Conservation (phyloP, 257 asterid genomes). For the Linderniella brevidens region DNA sequence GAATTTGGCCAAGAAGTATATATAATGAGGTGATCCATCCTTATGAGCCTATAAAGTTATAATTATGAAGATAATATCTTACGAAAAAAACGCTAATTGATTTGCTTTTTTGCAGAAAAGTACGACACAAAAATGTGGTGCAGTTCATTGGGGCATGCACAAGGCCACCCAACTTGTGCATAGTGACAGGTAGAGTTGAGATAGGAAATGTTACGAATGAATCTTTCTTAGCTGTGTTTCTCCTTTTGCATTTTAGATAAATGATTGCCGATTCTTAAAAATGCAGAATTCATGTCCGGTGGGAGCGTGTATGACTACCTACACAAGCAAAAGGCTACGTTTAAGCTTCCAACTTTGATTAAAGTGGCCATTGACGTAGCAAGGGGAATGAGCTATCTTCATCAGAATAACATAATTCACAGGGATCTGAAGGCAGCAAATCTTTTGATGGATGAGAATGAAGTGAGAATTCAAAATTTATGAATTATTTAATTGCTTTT, state of each 20-base stretch:
- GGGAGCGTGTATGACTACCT: conserved; percentile 3
- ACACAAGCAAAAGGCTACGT: conserved; percentile 4
- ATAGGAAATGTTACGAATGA: too few relatives aligned
- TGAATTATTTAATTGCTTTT: background rate
- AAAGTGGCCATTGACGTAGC: conserved; percentile 4
- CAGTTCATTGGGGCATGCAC: conserved; percentile 6
- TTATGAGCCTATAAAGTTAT: too few relatives aligned
- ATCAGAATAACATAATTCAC: conserved; percentile 6
- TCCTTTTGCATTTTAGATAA: background rate
- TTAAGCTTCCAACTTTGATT: background rate
- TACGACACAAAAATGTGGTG: conserved; percentile 5
- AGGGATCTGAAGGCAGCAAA: conserved; percentile 5
- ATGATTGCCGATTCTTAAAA: background rate
- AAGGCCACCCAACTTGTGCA: background rate
- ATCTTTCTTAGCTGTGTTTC: too few relatives aligned
- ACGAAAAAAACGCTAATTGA: background rate
- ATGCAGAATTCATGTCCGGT: conserved; percentile 5
- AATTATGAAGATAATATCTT: background rate
- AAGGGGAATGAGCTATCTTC: conserved; percentile 4
- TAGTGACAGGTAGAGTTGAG: conserved; percentile 1
- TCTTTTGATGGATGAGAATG: conserved; percentile 6
- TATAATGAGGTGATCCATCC: conserved; percentile 24
- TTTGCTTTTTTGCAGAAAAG: background rate
- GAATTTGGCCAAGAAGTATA: conserved; percentile 97
- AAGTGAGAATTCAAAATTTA: background rate